A percentile compares a stretch with the other conserved stretches of the same genome.
Evolutionary conservation across 768 basidiomycete genomes (phyloP).

Genomic region (Suillus weaverae): DNA sequence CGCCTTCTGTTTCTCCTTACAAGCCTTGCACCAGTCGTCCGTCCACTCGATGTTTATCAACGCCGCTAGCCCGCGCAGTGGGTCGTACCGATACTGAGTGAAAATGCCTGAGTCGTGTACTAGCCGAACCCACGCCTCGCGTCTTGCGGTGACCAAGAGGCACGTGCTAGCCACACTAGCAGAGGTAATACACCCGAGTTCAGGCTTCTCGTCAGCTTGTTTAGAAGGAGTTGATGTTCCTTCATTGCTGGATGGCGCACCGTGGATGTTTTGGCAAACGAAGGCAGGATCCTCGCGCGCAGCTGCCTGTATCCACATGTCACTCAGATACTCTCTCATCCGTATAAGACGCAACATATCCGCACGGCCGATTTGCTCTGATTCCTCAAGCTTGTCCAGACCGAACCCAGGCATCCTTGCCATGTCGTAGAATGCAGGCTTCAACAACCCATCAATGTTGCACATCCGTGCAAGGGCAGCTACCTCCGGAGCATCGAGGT

Average conservation of each 20-base stretch:
- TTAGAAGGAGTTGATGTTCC: background rate
- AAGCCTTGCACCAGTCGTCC: slow-evolving; percentile 34
- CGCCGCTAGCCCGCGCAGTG: slow-evolving; percentile 35
- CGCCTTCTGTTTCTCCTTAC: slow-evolving; percentile 25
- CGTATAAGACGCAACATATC: background rate
- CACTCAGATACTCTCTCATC: slow-evolving; percentile 1
- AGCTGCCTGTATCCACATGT: slow-evolving; percentile 2
- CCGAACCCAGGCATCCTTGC: slow-evolving; percentile 9
- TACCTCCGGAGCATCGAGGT: slow-evolving; percentile 30
- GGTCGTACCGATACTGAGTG: slow-evolving; percentile 32
- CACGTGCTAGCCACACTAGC: slow-evolving; percentile 5
- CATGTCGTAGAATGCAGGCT: slow-evolving; percentile 42
- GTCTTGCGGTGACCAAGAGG: background rate
- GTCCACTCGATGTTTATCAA: slow-evolving; percentile 28
- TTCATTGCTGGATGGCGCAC: background rate
- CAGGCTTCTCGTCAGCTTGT: background rate
- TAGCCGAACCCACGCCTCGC: slow-evolving; percentile 11
- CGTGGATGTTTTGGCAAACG: background rate
- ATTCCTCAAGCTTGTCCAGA: background rate
- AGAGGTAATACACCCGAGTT: slow-evolving; percentile 16
- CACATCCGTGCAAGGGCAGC: slow-evolving; percentile 32
- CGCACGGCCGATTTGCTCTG: background rate
- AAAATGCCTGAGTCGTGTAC: slow-evolving; percentile 24
- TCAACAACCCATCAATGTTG: slow-evolving; percentile 29
- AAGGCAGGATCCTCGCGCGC: background rate